Evolutionary conservation across 352 stramenopile genomes (phyloP).

Genomic region (Pythium monospermum): DNA sequence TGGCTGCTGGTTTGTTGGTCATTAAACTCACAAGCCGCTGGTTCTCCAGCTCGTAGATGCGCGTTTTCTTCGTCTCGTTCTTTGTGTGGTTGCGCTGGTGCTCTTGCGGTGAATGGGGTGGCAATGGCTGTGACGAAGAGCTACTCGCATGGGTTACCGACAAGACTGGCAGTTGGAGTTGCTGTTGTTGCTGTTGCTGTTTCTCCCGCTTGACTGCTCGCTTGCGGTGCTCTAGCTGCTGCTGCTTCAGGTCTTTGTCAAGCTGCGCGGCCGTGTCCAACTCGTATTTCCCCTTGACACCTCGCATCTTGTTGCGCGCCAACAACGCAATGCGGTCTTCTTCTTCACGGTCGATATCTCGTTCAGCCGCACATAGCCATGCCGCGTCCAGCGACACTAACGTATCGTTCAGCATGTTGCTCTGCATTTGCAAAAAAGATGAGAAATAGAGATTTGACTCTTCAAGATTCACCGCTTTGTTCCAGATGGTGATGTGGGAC

Average conservation of each 20-base stretch:
- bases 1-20: conserved; percentile 2
- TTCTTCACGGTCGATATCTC: conserved; percentile 48
- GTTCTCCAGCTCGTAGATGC: conserved; percentile 64
- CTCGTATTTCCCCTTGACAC: conserved; percentile 45
- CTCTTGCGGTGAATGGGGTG: conserved; percentile 19
- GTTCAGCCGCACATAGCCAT: conserved; percentile 54
- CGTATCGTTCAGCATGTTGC: conserved; percentile 22
- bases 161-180: conserved; percentile 3
- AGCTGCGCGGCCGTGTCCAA: conserved; percentile 36
- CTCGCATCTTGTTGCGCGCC: conserved; percentile 15
- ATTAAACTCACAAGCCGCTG: conserved; percentile 31
- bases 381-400: conserved; percentile 42
- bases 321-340: conserved; percentile 24
- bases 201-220: conserved; percentile 5
- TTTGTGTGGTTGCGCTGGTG: conserved; percentile 24
- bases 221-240: conserved; percentile 28
- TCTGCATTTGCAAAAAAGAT: too few relatives aligned
- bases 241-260: conserved; percentile 44
- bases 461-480: conserved; percentile 18
- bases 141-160: background rate
- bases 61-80: conserved; percentile 10
- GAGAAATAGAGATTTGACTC: too few relatives aligned
- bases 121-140: too few relatives aligned
- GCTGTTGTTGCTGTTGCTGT: background rate
- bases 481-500: too few relatives aligned